These are phyloP conservation scores for Boletus patriciae DNA, from an alignment of 768 basidiomycete genomes.

Conservation along the genomic window DNA sequence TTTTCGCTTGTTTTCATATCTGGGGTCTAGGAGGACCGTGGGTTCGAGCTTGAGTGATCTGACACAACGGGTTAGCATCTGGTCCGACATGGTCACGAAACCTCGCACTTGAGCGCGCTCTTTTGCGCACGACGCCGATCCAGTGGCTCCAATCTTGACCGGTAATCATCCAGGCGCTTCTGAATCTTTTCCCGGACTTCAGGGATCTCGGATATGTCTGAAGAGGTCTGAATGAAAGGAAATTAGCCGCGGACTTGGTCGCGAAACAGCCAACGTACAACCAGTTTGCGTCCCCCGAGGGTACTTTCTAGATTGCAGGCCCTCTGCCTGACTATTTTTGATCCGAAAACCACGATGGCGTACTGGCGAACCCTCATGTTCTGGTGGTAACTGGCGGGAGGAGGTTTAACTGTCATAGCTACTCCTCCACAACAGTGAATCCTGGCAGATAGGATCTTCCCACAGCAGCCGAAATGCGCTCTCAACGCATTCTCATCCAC, in stretches of 20 bases:
- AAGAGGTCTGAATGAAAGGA: slow-evolving; percentile 24
- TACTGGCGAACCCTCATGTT: slow-evolving; percentile 48
- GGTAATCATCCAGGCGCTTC: slow-evolving; percentile 27
- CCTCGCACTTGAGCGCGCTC: slow-evolving; percentile 25
- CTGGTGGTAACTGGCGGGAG: slow-evolving; percentile 29
- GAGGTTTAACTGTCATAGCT: slow-evolving; percentile 27
- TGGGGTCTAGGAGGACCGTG: slow-evolving; percentile 26
- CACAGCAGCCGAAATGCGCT: slow-evolving; percentile 26
- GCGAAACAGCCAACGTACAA: slow-evolving; percentile 36
- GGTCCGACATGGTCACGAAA: neutral
- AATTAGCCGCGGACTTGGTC: neutral
- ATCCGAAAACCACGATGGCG: slow-evolving; percentile 49
- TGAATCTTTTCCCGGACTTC: slow-evolving; percentile 33
- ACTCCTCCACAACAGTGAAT: slow-evolving; percentile 37
- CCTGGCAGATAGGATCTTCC: slow-evolving; percentile 18
- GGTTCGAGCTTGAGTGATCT: slow-evolving; percentile 30
- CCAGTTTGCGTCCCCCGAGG: slow-evolving; percentile 40
- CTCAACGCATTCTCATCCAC: slow-evolving; percentile 25
- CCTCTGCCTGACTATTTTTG: slow-evolving; percentile 35
- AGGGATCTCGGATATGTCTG: slow-evolving; percentile 34
- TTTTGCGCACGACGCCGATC: slow-evolving; percentile 23
- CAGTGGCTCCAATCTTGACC: slow-evolving; percentile 12
- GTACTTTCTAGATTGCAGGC: slow-evolving; percentile 45
- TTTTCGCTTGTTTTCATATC: neutral
- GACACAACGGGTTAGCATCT: slow-evolving; percentile 5